Conservation (phyloP, 2,329 filamentous ascomycete species). For the Sporothrix schenckii region DNA sequence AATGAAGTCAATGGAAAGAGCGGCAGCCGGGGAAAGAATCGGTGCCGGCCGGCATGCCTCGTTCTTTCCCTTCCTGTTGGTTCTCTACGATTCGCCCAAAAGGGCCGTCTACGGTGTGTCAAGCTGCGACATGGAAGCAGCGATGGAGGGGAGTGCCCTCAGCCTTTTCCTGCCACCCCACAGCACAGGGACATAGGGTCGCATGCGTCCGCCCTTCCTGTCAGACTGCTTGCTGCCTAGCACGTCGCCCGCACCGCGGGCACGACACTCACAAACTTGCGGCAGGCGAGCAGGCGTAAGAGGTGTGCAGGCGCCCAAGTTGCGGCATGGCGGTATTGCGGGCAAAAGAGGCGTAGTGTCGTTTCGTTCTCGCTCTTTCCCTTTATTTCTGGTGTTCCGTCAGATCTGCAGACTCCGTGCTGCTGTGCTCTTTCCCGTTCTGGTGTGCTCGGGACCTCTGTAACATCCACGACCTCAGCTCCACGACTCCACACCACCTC, state of each 20-base stretch:
- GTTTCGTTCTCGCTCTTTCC: slow-evolving; percentile 19
- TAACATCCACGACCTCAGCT: neutral
- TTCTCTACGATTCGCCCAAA: slow-evolving; percentile 5
- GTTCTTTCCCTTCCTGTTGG: neutral
- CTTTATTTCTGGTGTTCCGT: neutral
- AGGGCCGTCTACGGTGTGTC: slow-evolving; percentile 16
- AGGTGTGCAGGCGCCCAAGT: neutral
- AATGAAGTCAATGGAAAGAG: neutral
- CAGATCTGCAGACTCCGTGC: neutral
- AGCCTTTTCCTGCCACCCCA: slow-evolving; percentile 16
- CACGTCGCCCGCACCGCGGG: slow-evolving; percentile 6
- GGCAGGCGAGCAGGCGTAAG: neutral
- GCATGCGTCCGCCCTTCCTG: slow-evolving; percentile 2
- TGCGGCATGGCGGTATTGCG: slow-evolving; percentile 1
- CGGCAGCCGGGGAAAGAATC: neutral
- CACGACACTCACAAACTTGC: neutral
- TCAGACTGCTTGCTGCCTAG: slow-evolving; percentile 10
- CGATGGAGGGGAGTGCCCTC: neutral
- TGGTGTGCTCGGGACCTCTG: neutral
- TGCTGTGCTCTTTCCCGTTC: slow-evolving; percentile 7
- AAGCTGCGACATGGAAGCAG: slow-evolving; percentile 16
- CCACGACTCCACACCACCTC: slow-evolving; percentile 21
- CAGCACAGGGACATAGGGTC: neutral
- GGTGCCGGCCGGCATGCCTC: neutral
- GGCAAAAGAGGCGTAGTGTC: slow-evolving; percentile 7